phyloP scores from a whole-genome alignment of 306 rosid species.

The Comarum palustre region DNA sequence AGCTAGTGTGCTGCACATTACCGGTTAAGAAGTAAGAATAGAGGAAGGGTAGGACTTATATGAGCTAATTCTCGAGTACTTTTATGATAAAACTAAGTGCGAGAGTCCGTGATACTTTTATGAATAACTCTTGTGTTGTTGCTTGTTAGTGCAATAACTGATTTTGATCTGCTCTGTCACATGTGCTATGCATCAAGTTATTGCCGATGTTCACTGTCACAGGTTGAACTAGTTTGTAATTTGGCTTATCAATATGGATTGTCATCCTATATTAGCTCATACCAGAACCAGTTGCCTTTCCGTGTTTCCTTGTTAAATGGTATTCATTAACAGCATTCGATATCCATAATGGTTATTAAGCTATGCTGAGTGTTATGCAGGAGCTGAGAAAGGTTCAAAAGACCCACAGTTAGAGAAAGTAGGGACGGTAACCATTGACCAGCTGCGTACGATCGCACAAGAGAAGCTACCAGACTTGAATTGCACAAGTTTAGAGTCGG shows the following conservation, averaged over 20 bases:
- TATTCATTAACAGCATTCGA: neutral
- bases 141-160: neutral
- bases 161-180: neutral
- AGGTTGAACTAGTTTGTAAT: neutral
- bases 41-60: neutral
- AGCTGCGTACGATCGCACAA: conserved; percentile 70
- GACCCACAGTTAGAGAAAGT: conserved; percentile 72
- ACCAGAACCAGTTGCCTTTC: neutral
- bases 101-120: neutral
- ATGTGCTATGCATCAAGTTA: neutral
- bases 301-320: neutral
- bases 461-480: conserved; percentile 96
- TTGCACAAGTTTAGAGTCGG: conserved; percentile 78
- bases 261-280: neutral
- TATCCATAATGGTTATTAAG: neutral
- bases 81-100: neutral
- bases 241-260: neutral
- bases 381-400: conserved; percentile 92
- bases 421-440: conserved; percentile 85
- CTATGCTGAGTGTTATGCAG: conserved; percentile 38
- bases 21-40: neutral
- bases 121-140: neutral
- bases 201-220: neutral
- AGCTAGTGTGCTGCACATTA: neutral
- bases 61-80: neutral